These are phyloP conservation scores for Talaromyces liani DNA, from an alignment of 495 filamentous ascomycete genomes.

Conservation along the genomic window DNA sequence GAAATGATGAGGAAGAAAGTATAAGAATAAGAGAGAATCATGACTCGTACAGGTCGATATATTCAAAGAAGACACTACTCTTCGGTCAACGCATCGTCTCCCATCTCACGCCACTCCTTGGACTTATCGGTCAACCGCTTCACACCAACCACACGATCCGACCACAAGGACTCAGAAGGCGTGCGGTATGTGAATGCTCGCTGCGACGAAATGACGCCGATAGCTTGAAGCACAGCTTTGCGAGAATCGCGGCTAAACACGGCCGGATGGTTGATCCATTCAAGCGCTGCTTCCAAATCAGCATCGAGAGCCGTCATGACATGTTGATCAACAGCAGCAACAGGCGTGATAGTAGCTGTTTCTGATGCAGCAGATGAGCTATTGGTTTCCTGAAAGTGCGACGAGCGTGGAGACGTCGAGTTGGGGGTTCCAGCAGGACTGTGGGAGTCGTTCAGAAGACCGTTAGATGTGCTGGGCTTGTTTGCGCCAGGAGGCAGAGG, in stretches of 20 bases:
- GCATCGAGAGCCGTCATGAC: constrained; percentile 84
- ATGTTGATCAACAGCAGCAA: constrained; percentile 63
- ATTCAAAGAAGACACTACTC: constrained; percentile 37
- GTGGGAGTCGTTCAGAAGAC: constrained; percentile 4
- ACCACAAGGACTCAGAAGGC: constrained; percentile 78
- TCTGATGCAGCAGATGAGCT: constrained; percentile 31
- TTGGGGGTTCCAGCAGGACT: constrained; percentile 24
- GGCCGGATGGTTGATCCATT: constrained; percentile 97
- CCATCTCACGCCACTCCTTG: constrained; percentile 80
- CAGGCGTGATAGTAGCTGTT: constrained; percentile 53
- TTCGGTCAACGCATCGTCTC: constrained; percentile 78
- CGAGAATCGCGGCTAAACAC: constrained; percentile 92
- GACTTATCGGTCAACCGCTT: constrained; percentile 69
- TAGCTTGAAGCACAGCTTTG: constrained; percentile 93
- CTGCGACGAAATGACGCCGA: constrained; percentile 92
- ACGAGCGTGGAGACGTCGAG: constrained; percentile 34
- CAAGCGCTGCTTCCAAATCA: constrained; percentile 86
- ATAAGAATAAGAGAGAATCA: neutral
- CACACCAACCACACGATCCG: constrained; percentile 67
- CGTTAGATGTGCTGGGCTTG: constrained; percentile 20
- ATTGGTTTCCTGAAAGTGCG: constrained; percentile 36
- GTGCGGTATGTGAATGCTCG: constrained; percentile 91
- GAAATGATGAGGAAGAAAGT: neutral
- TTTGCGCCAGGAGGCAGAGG: constrained; percentile 61
- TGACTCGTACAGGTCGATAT: neutral